These are phyloP conservation scores for Isatis lusitanica DNA, from an alignment of 441 rosid species.

Conservation along the genomic window DNA sequence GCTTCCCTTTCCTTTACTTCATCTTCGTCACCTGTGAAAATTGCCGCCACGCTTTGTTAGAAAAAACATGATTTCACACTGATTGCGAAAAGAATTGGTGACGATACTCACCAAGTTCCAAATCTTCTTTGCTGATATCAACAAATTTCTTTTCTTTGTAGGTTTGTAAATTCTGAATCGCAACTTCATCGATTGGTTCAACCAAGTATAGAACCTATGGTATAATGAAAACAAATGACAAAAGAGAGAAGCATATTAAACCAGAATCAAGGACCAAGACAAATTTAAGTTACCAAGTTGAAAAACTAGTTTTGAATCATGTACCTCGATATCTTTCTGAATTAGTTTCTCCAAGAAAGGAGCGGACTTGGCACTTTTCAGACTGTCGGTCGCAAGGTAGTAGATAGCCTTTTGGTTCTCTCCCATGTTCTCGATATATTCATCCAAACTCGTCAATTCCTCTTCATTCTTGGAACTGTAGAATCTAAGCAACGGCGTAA, in stretches of 20 bases:
- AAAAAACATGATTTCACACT: background rate
- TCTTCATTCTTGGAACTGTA: slow-evolving; percentile 85
- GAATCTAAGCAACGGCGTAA: slow-evolving; percentile 81
- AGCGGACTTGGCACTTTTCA: slow-evolving; percentile 88
- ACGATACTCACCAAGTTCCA: slow-evolving; percentile 72
- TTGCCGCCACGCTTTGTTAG: background rate
- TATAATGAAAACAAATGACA: background rate
- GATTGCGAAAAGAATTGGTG: background rate
- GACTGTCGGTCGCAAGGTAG: slow-evolving; percentile 87
- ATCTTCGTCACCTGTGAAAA: slow-evolving; percentile 76
- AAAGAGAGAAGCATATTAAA: background rate
- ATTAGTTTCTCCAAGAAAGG: slow-evolving; percentile 93
- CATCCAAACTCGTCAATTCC: slow-evolving; percentile 79
- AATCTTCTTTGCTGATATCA: slow-evolving; percentile 97
- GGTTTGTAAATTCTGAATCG: slow-evolving; percentile 89
- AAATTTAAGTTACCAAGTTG: background rate
- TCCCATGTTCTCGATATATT: slow-evolving; percentile 88
- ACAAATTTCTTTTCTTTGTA: slow-evolving; percentile 97
- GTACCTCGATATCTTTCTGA: slow-evolving; percentile 81
- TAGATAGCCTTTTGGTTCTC: slow-evolving; percentile 93
- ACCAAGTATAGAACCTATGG: slow-evolving; percentile 80
- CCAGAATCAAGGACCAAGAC: background rate
- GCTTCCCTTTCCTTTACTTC: slow-evolving; percentile 84
- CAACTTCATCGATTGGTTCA: slow-evolving; percentile 98
- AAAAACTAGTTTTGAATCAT: background rate